A percentile compares a stretch with the other conserved stretches of the same genome.
phyloP scores from a whole-genome alignment of 768 basidiomycete species.

The Coprinellus micaceus region DNA sequence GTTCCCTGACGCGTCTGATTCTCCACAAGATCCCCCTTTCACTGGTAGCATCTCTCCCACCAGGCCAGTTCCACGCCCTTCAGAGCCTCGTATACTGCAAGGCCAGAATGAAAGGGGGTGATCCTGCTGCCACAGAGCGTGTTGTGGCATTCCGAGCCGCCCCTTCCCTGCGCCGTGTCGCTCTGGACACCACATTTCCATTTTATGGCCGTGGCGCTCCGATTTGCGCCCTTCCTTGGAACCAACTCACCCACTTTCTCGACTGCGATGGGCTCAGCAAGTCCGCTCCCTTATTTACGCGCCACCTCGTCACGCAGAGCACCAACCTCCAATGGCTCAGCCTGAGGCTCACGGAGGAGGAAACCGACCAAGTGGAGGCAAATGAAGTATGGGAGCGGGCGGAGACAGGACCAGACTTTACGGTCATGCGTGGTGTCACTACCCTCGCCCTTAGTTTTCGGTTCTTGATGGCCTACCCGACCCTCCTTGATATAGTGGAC shows the following conservation, averaged over 20 bases:
- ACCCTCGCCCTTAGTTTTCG: no score
- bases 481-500: no score
- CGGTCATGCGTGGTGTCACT: no score
- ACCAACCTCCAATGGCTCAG: no score
- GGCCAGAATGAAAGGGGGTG: background rate
- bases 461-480: no score
- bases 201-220: background rate
- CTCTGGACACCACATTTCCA: background rate
- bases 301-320: no score
- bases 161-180: background rate
- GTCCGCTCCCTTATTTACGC: no score
- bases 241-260: background rate
- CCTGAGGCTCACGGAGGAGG: no score
- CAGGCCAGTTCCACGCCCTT: background rate
- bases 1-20: background rate
- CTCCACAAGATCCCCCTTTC: background rate
- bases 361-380: no score
- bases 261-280: background rate
- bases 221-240: background rate
- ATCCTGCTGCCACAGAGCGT: no score
- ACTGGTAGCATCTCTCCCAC: background rate
- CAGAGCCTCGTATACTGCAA: background rate
- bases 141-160: background rate
- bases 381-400: no score
- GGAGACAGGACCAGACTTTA: no score